phyloP scores from a whole-genome alignment of 352 stramenopile species.

The Globisporangium spinosum region DNA sequence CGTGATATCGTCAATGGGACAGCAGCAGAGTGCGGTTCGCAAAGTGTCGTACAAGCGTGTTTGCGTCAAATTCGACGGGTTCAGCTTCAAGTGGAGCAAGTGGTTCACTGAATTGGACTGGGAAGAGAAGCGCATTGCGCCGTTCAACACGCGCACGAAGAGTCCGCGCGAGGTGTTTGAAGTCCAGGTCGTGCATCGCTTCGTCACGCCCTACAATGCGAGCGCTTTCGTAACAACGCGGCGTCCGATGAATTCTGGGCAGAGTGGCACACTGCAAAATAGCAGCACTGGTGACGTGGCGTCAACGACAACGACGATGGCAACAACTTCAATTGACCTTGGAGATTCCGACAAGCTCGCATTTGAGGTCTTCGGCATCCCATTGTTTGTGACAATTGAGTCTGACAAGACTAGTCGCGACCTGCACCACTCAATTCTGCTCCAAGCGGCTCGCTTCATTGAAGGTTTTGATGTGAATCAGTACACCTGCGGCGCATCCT shows the following conservation, averaged over 20 bases:
- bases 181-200: conserved; percentile 72
- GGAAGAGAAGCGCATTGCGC: conserved; percentile 43
- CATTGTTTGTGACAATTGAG: conserved; percentile 72
- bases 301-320: background rate
- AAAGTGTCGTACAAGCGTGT: conserved; percentile 22
- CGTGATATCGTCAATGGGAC: background rate
- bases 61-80: conserved; percentile 69
- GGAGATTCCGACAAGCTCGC: conserved; percentile 19
- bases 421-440: conserved; percentile 61
- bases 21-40: background rate
- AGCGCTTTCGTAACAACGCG: background rate
- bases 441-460: conserved; percentile 65
- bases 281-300: background rate
- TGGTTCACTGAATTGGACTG: conserved; percentile 64
- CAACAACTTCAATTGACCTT: conserved; percentile 12
- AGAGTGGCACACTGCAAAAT: background rate
- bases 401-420: conserved; percentile 59
- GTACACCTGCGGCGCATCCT: background rate
- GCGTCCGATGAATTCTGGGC: background rate
- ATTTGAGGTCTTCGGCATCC: conserved; percentile 59
- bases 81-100: conserved; percentile 68
- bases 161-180: conserved; percentile 64
- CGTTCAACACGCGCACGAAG: conserved; percentile 37
- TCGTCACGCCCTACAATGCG: conserved; percentile 19
- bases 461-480: conserved; percentile 15